These are phyloP conservation scores for Vanilla planifolia DNA, from an alignment of 106 monocot species.

Conservation along the genomic window DNA sequence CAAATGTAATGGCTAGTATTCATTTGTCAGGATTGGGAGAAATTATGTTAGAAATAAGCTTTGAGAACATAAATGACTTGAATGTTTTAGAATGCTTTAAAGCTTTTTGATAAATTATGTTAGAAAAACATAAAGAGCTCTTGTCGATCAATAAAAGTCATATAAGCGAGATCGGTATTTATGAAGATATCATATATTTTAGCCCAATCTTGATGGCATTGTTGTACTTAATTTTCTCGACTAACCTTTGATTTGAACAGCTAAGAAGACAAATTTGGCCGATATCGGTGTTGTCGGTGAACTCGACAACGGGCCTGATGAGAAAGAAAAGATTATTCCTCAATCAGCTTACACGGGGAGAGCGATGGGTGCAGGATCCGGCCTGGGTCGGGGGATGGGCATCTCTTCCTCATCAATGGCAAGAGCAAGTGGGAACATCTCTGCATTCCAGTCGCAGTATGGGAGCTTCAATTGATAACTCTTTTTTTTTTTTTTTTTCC, in stretches of 20 bases:
- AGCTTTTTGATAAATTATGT: too few species aligned
- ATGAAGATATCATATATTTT: too few species aligned
- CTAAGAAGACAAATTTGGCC: constrained; percentile 66
- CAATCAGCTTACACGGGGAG: constrained; percentile 28
- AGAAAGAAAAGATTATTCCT: constrained; percentile 26
- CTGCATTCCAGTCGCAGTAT: constrained; percentile 17
- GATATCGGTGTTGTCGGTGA: constrained; percentile 79
- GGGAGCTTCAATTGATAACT: constrained; percentile 30
- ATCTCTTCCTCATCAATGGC: constrained; percentile 24
- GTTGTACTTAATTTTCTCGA: too few species aligned
- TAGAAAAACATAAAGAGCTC: too few species aligned
- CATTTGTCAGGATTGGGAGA: too few species aligned
- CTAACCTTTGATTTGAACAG: constrained; percentile 42
- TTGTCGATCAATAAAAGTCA: too few species aligned
- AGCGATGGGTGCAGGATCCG: constrained; percentile 33
- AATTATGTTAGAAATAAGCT: too few species aligned
- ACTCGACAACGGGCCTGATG: constrained; percentile 32
- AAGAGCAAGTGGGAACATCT: constrained; percentile 13
- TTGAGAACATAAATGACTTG: too few species aligned
- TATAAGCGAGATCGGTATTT: too few species aligned
- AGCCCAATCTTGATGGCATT: too few species aligned
- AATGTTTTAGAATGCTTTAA: too few species aligned
- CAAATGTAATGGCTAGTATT: too few species aligned
- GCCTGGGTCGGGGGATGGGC: constrained; percentile 16
- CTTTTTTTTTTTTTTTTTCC: background rate